Evolutionary conservation across 768 basidiomycete species (phyloP).

Genomic region (Pluteus cervinus): DNA sequence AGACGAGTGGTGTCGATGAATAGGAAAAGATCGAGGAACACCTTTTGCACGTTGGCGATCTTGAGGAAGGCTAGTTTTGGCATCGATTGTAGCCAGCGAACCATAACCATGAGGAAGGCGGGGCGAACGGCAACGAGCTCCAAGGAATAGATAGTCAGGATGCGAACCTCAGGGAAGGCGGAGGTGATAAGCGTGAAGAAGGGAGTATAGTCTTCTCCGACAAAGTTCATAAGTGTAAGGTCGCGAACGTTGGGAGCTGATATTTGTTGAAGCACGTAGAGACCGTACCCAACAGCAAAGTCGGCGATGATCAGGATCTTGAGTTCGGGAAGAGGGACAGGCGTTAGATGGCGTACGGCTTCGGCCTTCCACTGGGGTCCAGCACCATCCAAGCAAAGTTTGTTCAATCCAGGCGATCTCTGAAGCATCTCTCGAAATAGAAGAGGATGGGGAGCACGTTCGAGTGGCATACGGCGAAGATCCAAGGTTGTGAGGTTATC

Average conservation of each 20-base stretch:
- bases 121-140: conserved; percentile 22
- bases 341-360: conserved; percentile 18
- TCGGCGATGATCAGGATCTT: conserved; percentile 53
- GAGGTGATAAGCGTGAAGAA: conserved; percentile 41
- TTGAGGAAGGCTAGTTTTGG: conserved; percentile 47
- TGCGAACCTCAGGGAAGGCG: conserved; percentile 43
- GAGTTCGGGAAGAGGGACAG: conserved; percentile 44
- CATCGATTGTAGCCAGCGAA: conserved; percentile 54
- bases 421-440: conserved; percentile 50
- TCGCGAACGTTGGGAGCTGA: conserved; percentile 52
- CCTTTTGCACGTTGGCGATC: conserved; percentile 34
- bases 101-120: conserved; percentile 23
- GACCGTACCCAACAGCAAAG: conserved; percentile 41
- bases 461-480: conserved; percentile 52
- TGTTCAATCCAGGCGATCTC: conserved; percentile 42
- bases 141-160: conserved; percentile 47
- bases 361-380: conserved; percentile 37
- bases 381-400: conserved; percentile 57
- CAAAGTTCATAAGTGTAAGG: conserved; percentile 51
- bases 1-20: conserved; percentile 14
- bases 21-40: conserved; percentile 47
- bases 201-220: conserved; percentile 42
- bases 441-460: conserved; percentile 40
- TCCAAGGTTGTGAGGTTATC: conserved; percentile 59
- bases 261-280: conserved; percentile 42